Conservation (phyloP, 352 stramenopile species). For the Phytophthora sp. region DNA sequence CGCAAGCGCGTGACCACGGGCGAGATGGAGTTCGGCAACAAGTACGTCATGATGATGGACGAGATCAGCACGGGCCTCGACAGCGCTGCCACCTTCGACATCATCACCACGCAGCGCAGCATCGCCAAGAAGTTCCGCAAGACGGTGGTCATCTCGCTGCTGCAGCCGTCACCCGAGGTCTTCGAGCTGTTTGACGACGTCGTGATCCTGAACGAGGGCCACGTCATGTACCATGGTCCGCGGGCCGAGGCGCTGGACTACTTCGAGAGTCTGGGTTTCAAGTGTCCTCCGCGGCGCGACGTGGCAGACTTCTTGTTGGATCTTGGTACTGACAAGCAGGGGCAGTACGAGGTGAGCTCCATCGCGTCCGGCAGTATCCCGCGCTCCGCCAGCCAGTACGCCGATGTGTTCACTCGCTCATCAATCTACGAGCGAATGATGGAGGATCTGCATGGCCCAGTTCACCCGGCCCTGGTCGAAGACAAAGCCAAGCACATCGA, state of each 20-base stretch:
- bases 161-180: slow-evolving; percentile 93
- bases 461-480: slow-evolving; percentile 9
- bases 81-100: slow-evolving; percentile 68
- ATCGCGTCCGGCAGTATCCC: background rate
- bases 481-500: slow-evolving; percentile 85
- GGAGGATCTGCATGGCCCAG: slow-evolving; percentile 6
- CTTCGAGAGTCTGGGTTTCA: slow-evolving; percentile 78
- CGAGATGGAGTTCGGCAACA: slow-evolving; percentile 87
- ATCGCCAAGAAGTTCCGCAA: slow-evolving; percentile 57
- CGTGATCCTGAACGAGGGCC: slow-evolving; percentile 90
- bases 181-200: slow-evolving; percentile 94
- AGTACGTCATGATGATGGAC: slow-evolving; percentile 86
- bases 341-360: slow-evolving; percentile 29
- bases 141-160: slow-evolving; percentile 76
- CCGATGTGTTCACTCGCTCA: slow-evolving; percentile 20
- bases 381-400: slow-evolving; percentile 29
- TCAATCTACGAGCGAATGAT: slow-evolving; percentile 17
- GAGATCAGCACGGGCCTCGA: slow-evolving; percentile 75
- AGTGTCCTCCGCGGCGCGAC: slow-evolving; percentile 65
- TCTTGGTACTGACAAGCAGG: slow-evolving; percentile 48
- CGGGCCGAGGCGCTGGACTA: slow-evolving; percentile 69
- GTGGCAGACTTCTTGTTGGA: slow-evolving; percentile 91
- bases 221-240: slow-evolving; percentile 88
- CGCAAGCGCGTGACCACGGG: slow-evolving; percentile 78
- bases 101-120: slow-evolving; percentile 54